phyloP scores from a whole-genome alignment of 768 basidiomycete genomes.

The Naematelia aurantialba region DNA sequence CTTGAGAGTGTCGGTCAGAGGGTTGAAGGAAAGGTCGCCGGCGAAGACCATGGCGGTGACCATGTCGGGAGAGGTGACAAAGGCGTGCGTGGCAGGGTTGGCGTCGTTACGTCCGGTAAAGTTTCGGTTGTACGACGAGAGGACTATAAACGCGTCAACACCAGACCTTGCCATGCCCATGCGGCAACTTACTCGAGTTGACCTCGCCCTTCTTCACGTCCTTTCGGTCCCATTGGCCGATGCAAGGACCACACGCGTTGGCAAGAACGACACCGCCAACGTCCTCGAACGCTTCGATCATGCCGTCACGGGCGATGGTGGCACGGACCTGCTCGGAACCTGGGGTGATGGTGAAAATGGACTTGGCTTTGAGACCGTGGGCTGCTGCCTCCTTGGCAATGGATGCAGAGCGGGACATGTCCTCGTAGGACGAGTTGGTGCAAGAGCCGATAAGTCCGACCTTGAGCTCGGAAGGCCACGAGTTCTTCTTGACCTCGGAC shows the following conservation, averaged over 20 bases:
- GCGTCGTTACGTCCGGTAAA: constrained; percentile 99
- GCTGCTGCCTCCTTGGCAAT: constrained; percentile 83
- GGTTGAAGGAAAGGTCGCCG: constrained; percentile 93
- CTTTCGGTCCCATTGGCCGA: constrained; percentile 96
- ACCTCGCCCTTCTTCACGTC: constrained; percentile 95
- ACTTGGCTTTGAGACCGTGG: constrained; percentile 83
- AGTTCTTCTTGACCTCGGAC: constrained; percentile 83
- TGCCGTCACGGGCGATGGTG: constrained; percentile 93
- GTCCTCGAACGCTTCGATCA: constrained; percentile 78
- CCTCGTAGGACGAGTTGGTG: constrained; percentile 99
- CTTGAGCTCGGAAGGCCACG: constrained; percentile 94
- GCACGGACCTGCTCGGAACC: constrained; percentile 98
- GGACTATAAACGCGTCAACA: constrained; percentile 59
- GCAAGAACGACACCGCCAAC: constrained; percentile 92
- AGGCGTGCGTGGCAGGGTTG: constrained; percentile 89
- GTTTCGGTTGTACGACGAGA: constrained; percentile 99
- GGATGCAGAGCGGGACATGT: constrained; percentile 95
- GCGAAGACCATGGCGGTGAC: constrained; percentile 97
- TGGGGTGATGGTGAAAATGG: constrained; percentile 96
- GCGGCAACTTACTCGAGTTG: constrained; percentile 75
- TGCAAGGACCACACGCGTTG: constrained; percentile 98
- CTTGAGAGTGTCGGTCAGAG: constrained; percentile 78
- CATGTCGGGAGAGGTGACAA: constrained; percentile 56
- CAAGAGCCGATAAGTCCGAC: constrained; percentile 98
- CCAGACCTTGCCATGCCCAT: background rate